These are phyloP conservation scores for Coniferiporia weirii DNA, from an alignment of 1,284 basidiomycete genomes.

Conservation along the genomic window DNA sequence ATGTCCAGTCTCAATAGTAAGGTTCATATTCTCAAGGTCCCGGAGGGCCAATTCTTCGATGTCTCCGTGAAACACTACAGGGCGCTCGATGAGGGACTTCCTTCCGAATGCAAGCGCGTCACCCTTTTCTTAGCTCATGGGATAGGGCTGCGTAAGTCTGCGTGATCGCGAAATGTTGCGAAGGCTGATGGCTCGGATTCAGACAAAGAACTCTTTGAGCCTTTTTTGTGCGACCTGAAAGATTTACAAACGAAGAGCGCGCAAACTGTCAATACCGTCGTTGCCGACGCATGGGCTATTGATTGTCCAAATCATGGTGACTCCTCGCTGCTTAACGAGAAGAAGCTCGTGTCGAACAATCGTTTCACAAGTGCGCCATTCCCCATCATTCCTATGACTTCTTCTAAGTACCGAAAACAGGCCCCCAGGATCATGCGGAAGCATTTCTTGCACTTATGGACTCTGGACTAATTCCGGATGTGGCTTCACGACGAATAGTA, in stretches of 20 bases:
- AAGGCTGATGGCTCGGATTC: not conserved
- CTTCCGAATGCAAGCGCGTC: not conserved
- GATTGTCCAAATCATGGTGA: conserved; percentile 17
- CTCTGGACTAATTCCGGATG: not conserved
- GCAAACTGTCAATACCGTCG: not conserved
- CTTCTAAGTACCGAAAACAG: not conserved
- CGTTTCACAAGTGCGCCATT: not conserved
- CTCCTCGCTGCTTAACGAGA: conserved; percentile 9
- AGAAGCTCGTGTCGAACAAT: not conserved
- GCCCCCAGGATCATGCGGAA: not conserved
- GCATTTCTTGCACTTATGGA: not conserved
- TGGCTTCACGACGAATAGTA: not conserved
- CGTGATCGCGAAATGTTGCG: not conserved
- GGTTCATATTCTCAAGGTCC: not conserved
- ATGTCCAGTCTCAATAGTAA: not conserved
- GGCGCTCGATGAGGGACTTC: not conserved
- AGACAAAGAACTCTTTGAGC: conserved; percentile 61
- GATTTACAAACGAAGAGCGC: not conserved
- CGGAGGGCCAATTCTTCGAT: not conserved
- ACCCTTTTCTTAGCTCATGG: not conserved
- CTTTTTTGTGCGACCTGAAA: conserved; percentile 42
- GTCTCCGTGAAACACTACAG: not conserved
- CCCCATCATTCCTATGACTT: not conserved
- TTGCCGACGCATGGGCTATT: conserved; percentile 5
- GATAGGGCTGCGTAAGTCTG: not conserved